Evolutionary conservation across 805 yeast genomes (phyloP), one percentile per base, ranked within the genome.

Genomic region (Saccharomycopsis selenospora): DNA sequence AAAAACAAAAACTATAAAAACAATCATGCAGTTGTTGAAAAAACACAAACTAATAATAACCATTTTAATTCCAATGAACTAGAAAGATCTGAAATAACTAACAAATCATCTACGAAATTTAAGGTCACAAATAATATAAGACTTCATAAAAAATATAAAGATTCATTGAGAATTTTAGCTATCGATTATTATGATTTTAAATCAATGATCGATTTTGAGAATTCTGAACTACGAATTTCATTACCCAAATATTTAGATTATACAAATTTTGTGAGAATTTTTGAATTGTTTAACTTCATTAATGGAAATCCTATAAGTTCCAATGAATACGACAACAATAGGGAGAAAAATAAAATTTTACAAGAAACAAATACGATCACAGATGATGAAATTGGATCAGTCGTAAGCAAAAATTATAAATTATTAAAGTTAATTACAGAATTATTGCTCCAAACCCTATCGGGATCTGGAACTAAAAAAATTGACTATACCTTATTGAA

Each of bases 351-450:
- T n/a, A n/a, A n/a, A n/a, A n/a, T n/a, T n/a, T n/a, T n/a, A n/a
- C n/a, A n/a, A n/a, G n/a, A n/a, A n/a, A 18, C 40, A 7, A n/a
- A 36, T 8, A 36, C 17, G 8, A 14, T 36, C 6, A 36, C 22
- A 18, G 11, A 22, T 22, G 22, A 14, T 8, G 20, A 26, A 20
- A 43, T 43, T 18, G 48, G 45, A 17, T 46, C 49, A 4, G 28
- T 36, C 11, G 23, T 41, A 4, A 45, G 40, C 11, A 40, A 40
- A 26, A 46, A 46, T 18, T 22, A 8, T 6, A 46, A 46, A 22
- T 17, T 46, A 13, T 30, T 46, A 27, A 17, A 28, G 4, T 26
- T 20, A 3, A 13, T 46, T 13, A 17, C 36, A 14, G n/a, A 20
- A 3, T 40, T 46, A 17, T 24, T 36, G 8, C n/a, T 46, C 10